Percentiles rank a stretch among this genome's conserved stretches.
Evolutionary conservation across 164 flowering plant genomes (phyloP).

Genomic region (Magnolia officinalis): DNA sequence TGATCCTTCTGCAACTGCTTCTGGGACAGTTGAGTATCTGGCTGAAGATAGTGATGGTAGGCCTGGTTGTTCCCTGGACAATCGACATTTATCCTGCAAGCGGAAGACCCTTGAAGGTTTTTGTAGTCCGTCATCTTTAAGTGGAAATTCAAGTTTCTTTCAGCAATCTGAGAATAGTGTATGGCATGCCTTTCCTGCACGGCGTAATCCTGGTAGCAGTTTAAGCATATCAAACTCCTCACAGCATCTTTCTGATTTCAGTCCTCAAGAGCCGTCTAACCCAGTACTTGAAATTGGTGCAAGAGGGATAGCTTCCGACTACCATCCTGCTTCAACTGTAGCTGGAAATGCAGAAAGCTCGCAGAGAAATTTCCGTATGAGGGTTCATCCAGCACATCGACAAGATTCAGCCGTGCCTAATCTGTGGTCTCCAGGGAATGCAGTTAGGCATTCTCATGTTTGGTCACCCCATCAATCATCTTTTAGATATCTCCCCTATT

Average conservation of each 20-base stretch:
- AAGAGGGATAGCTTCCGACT: slow-evolving; percentile 28
- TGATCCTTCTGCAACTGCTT: slow-evolving; percentile 34
- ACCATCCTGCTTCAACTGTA: slow-evolving; percentile 23
- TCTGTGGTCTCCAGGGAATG: slow-evolving; percentile 23
- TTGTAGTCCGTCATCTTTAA: slow-evolving; percentile 48
- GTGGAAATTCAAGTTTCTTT: slow-evolving; percentile 39
- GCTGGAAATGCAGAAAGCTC: slow-evolving; percentile 30
- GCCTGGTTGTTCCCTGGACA: slow-evolving; percentile 52
- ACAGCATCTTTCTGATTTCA: slow-evolving; percentile 16
- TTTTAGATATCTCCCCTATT: slow-evolving; percentile 21
- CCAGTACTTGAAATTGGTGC: slow-evolving; percentile 32
- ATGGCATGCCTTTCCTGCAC: slow-evolving; percentile 36
- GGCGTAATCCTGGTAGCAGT: slow-evolving; percentile 25
- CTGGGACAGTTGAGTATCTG: slow-evolving; percentile 36
- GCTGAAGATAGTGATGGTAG: slow-evolving; percentile 45
- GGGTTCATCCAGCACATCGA: slow-evolving; percentile 23
- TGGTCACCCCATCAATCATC: slow-evolving; percentile 23
- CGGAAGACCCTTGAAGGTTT: slow-evolving; percentile 66
- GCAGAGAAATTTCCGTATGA: slow-evolving; percentile 36
- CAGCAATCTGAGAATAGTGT: slow-evolving; percentile 43
- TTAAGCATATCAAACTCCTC: slow-evolving; percentile 26
- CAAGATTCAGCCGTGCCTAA: slow-evolving; percentile 33
- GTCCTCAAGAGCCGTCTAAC: slow-evolving; percentile 24
- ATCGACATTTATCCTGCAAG: slow-evolving; percentile 60
- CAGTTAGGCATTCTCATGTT: slow-evolving; percentile 23